Percentiles rank a stretch among this genome's conserved stretches.
Conservation (phyloP, 495 filamentous ascomycete species). For the Neurospora sp. region DNA sequence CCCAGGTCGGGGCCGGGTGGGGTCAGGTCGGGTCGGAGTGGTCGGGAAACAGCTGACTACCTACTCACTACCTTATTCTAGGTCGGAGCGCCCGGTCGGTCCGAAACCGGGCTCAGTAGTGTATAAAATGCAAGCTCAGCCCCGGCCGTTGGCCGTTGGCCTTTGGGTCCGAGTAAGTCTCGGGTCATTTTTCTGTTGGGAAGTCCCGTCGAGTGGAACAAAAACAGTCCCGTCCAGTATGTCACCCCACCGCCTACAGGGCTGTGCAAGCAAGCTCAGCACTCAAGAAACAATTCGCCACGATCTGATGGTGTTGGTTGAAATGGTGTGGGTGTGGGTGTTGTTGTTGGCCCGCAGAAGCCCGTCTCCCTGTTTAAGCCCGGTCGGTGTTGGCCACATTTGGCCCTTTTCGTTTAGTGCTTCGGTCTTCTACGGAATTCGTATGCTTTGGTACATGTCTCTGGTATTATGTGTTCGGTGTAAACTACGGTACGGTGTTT, state of each 20-base stretch:
- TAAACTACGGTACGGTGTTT: neutral
- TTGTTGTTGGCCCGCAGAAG: neutral
- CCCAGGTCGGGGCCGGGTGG: neutral
- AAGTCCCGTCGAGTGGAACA: too few relatives aligned
- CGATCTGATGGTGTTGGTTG: neutral
- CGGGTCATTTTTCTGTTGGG: too few relatives aligned
- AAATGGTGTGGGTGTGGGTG: neutral
- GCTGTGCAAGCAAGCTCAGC: neutral
- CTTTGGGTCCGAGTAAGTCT: too few relatives aligned
- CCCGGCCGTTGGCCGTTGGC: too few relatives aligned
- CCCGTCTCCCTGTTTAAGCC: too few relatives aligned
- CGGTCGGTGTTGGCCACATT: neutral
- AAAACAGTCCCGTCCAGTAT: too few relatives aligned
- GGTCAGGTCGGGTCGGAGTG: neutral
- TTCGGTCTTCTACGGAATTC: neutral
- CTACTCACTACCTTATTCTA: too few relatives aligned
- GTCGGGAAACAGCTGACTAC: too few relatives aligned
- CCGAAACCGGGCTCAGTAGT: too few relatives aligned
- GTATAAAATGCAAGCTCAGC: too few relatives aligned
- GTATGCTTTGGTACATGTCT: neutral
- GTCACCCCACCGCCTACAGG: neutral
- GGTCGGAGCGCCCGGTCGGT: too few relatives aligned
- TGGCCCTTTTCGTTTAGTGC: neutral
- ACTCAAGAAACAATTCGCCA: neutral
- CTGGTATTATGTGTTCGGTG: too few relatives aligned